These are phyloP conservation scores for Bimuria novae-zelandiae DNA, from an alignment of 2,329 filamentous ascomycete species.

Conservation along the genomic window DNA sequence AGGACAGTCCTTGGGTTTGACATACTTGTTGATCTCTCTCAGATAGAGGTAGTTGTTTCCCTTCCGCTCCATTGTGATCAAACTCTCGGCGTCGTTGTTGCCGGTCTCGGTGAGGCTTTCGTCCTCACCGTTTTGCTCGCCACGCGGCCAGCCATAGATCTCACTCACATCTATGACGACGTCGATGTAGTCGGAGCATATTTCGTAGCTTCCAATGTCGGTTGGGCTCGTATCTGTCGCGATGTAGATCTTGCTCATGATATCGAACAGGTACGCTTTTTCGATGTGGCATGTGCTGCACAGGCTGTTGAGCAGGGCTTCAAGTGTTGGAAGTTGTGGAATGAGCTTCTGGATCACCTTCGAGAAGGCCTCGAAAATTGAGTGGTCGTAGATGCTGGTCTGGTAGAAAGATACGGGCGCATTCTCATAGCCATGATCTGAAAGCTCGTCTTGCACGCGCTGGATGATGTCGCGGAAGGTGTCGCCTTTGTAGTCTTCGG, in stretches of 20 bases:
- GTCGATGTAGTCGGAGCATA: slow-evolving; percentile 98
- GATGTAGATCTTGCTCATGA: slow-evolving; percentile 97
- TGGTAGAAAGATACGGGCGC: slow-evolving; percentile 93
- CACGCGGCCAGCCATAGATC: slow-evolving; percentile 79
- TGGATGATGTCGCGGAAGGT: slow-evolving; percentile 97
- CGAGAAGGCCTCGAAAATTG: slow-evolving; percentile 96
- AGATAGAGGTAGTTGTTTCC: slow-evolving; percentile 65
- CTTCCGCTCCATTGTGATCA: slow-evolving; percentile 64
- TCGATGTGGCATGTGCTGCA: slow-evolving; percentile 94
- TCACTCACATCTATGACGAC: slow-evolving; percentile 97
- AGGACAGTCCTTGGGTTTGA: slow-evolving; percentile 5
- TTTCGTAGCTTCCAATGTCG: slow-evolving; percentile 95
- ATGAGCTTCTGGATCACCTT: slow-evolving; percentile 99
- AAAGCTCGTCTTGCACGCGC: slow-evolving; percentile 93
- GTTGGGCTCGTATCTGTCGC: slow-evolving; percentile 92
- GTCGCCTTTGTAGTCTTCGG: slow-evolving; percentile 94
- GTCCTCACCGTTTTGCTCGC: slow-evolving; percentile 32
- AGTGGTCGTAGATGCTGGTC: slow-evolving; percentile 98
- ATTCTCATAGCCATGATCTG: slow-evolving; percentile 90
- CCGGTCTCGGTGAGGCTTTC: slow-evolving; percentile 41
- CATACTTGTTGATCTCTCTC: slow-evolving; percentile 69
- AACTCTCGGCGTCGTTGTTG: slow-evolving; percentile 63
- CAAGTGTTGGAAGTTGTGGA: slow-evolving; percentile 87
- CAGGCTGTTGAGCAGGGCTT: slow-evolving; percentile 91
- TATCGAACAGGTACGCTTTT: slow-evolving; percentile 97